A percentile compares a stretch with the other conserved stretches of the same genome.
These are phyloP conservation scores for Erodium texanum DNA, from an alignment of 441 rosid species.

Conservation along the genomic window DNA sequence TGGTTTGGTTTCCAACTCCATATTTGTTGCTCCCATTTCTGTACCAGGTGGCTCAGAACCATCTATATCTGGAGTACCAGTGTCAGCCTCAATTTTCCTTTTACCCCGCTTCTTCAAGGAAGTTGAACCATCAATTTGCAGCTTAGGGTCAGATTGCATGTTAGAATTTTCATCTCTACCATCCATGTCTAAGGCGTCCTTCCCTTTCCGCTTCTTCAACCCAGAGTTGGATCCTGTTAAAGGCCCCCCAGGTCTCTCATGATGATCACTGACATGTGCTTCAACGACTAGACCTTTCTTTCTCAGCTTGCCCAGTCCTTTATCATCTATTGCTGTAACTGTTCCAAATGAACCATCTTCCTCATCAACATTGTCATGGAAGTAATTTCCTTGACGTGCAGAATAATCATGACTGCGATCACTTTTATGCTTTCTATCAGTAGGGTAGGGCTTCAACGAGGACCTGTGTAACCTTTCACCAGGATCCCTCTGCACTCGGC, in stretches of 20 bases:
- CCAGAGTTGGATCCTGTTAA: conserved; percentile 42
- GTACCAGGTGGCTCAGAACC: conserved; percentile 39
- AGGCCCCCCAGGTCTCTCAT: conserved; percentile 47
- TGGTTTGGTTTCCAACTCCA: conserved; percentile 65
- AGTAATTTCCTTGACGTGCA: conserved; percentile 1
- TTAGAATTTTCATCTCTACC: conserved; percentile 39
- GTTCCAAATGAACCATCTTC: conserved; percentile 45
- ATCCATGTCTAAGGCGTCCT: conserved; percentile 40
- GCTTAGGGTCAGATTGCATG: conserved; percentile 33
- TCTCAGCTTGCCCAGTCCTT: conserved; percentile 28
- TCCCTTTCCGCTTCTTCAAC: conserved; percentile 62
- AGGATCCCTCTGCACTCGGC: conserved; percentile 40
- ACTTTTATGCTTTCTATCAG: conserved; percentile 48
- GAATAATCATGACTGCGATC: conserved; percentile 19
- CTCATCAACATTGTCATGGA: conserved; percentile 33
- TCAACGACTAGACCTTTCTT: conserved; percentile 49
- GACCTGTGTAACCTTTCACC: conserved; percentile 36
- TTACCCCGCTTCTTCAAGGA: conserved; percentile 61
- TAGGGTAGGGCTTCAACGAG: conserved; percentile 39
- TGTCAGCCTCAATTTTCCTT: conserved; percentile 54
- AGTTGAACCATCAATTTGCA: conserved; percentile 38
- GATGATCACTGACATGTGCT: conserved; percentile 30
- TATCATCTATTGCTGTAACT: conserved; percentile 34
- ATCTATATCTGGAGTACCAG: conserved; percentile 43
- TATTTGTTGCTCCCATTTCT: conserved; percentile 39